These are phyloP conservation scores for Ustilago vetiveriae DNA, from an alignment of 1,284 basidiomycete species.

Conservation along the genomic window DNA sequence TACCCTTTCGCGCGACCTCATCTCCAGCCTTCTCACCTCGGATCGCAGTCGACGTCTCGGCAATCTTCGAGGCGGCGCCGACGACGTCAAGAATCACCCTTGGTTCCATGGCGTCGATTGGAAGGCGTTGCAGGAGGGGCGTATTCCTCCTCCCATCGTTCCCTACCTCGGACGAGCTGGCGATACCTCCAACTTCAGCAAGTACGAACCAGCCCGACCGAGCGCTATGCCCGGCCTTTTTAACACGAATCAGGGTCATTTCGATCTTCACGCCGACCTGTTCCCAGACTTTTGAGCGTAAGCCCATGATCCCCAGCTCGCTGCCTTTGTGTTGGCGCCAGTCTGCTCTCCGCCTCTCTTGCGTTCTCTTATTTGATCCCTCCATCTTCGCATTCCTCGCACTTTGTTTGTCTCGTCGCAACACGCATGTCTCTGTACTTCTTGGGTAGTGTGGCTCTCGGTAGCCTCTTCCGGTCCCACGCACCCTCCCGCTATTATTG, in stretches of 20 bases:
- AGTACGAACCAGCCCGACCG: conserved; percentile 37
- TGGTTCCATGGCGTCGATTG: conserved; percentile 71
- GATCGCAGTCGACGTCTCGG: conserved; percentile 70
- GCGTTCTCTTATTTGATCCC: not conserved
- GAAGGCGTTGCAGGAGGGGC: conserved; percentile 64
- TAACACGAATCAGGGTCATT: conserved; percentile 9
- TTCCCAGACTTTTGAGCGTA: conserved; percentile 30
- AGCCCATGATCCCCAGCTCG: too few relatives aligned
- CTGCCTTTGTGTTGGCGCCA: too few relatives aligned
- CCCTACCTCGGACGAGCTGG: conserved; percentile 71
- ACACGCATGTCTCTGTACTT: not conserved
- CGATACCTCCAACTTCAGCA: conserved; percentile 69
- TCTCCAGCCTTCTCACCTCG: conserved; percentile 69
- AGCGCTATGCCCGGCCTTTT: conserved; percentile 35
- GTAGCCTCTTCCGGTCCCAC: too few relatives aligned
- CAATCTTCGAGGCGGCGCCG: conserved; percentile 70
- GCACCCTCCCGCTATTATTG: too few relatives aligned
- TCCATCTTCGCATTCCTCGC: not conserved
- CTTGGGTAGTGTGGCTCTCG: not conserved
- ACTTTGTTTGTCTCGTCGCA: not conserved
- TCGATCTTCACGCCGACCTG: conserved; percentile 22
- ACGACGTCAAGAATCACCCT: conserved; percentile 70
- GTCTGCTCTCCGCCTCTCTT: conserved; percentile 1
- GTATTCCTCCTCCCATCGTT: conserved; percentile 70
- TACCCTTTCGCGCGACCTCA: conserved; percentile 69